These are phyloP conservation scores for Daldinia caldariorum DNA, from an alignment of 495 filamentous ascomycete genomes.

Conservation along the genomic window DNA sequence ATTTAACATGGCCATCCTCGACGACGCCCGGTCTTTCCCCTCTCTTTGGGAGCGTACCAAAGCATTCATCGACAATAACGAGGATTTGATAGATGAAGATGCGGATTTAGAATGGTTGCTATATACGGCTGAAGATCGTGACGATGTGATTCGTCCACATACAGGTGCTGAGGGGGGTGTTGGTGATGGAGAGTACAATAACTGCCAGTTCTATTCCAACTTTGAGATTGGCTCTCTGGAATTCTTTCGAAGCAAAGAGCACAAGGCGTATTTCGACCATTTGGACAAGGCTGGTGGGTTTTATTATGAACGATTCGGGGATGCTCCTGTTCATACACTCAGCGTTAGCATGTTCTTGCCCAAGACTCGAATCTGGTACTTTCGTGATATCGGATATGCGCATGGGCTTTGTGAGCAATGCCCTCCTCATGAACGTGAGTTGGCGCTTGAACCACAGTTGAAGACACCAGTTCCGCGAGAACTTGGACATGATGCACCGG, in stretches of 20 bases:
- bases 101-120: slow-evolving; percentile 63
- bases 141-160: slow-evolving; percentile 21
- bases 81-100: slow-evolving; percentile 59
- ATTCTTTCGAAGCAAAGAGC: slow-evolving; percentile 66
- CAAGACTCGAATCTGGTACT: slow-evolving; percentile 59
- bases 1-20: slow-evolving; percentile 65
- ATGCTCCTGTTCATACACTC: slow-evolving; percentile 70
- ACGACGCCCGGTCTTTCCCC: slow-evolving; percentile 61
- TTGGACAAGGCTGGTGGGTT: slow-evolving; percentile 68
- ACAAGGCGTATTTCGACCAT: slow-evolving; percentile 66
- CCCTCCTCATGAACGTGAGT: slow-evolving; percentile 40
- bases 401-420: slow-evolving; percentile 62
- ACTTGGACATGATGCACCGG: slow-evolving; percentile 7
- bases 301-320: slow-evolving; percentile 71
- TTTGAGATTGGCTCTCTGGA: slow-evolving; percentile 71
- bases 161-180: slow-evolving; percentile 22
- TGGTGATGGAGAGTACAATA: slow-evolving; percentile 55
- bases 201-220: slow-evolving; percentile 67
- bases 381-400: slow-evolving; percentile 64
- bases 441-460: slow-evolving; percentile 20
- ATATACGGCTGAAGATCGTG: slow-evolving; percentile 39
- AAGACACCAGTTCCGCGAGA: slow-evolving; percentile 17
- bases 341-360: slow-evolving; percentile 62
- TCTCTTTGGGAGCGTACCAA: slow-evolving; percentile 60
- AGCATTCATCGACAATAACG: slow-evolving; percentile 57